Conservation (phyloP, 2,329 filamentous ascomycete genomes). For the Sphaerulina musiva region DNA sequence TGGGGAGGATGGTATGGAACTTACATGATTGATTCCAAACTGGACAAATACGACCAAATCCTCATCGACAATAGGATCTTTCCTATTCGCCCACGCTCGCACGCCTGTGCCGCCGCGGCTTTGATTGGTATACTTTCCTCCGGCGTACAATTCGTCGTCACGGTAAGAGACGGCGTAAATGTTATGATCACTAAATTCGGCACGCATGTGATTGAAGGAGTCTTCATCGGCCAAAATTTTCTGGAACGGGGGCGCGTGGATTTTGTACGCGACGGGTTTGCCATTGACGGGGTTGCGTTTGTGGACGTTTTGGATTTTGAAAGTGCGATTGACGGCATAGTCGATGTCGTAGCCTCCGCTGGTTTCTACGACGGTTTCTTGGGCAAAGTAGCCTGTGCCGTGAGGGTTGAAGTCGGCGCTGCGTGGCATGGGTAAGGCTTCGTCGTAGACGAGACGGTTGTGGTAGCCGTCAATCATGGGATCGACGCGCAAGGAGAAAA, state of each 20-base stretch:
- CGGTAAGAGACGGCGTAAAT: slow-evolving; percentile 54
- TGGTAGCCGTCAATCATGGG: slow-evolving; percentile 41
- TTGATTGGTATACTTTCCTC: slow-evolving; percentile 50
- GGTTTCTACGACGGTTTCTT: slow-evolving; percentile 43
- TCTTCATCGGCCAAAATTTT: slow-evolving; percentile 48
- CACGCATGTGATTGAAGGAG: slow-evolving; percentile 52
- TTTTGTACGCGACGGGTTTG: slow-evolving; percentile 47
- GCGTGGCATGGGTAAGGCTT: slow-evolving; percentile 54
- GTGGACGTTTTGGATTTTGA: slow-evolving; percentile 45
- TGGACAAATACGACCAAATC: slow-evolving; percentile 54
- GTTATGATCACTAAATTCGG: slow-evolving; percentile 53
- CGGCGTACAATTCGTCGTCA: slow-evolving; percentile 54
- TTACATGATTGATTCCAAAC: slow-evolving; percentile 51
- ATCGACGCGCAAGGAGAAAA: slow-evolving; percentile 54
- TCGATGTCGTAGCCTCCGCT: slow-evolving; percentile 48
- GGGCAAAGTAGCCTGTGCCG: slow-evolving; percentile 45
- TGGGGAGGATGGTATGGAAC: slow-evolving; percentile 45
- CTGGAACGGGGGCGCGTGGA: slow-evolving; percentile 45
- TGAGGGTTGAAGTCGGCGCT: slow-evolving; percentile 48
- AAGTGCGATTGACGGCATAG: slow-evolving; percentile 40
- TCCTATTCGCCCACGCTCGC: slow-evolving; percentile 45
- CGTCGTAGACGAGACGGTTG: slow-evolving; percentile 46
- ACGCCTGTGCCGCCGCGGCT: slow-evolving; percentile 48
- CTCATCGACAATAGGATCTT: slow-evolving; percentile 52
- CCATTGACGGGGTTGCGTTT: slow-evolving; percentile 44